phyloP scores from a whole-genome alignment of 1,284 basidiomycete genomes.

The Caloboletus inedulis region DNA sequence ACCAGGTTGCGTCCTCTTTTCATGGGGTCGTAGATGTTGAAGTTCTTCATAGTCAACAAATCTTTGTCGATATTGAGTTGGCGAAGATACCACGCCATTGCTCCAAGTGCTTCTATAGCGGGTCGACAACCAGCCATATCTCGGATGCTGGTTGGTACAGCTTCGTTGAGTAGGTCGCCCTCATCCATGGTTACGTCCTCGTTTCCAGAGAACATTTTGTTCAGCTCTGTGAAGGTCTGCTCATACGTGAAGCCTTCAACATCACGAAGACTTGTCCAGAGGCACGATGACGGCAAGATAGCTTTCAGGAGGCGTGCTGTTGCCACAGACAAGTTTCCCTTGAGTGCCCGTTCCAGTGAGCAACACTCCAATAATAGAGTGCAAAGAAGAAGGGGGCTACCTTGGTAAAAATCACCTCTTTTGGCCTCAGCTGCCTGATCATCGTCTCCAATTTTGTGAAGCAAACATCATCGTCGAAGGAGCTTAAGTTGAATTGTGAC shows the following conservation, averaged over 20 bases:
- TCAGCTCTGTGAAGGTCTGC: slow-evolving; percentile 69
- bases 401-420: slow-evolving; percentile 92
- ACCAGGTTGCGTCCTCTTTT: slow-evolving; percentile 78
- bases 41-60: slow-evolving; percentile 89
- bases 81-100: slow-evolving; percentile 90
- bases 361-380: neutral
- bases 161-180: slow-evolving; percentile 40
- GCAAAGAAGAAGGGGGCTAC: slow-evolving; percentile 37
- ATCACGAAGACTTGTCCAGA: slow-evolving; percentile 84
- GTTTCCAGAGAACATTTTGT: slow-evolving; percentile 59
- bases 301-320: slow-evolving; percentile 81
- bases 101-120: slow-evolving; percentile 82
- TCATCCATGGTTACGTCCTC: slow-evolving; percentile 48
- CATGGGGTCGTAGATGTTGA: slow-evolving; percentile 96
- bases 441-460: slow-evolving; percentile 93
- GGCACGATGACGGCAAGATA: slow-evolving; percentile 72
- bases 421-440: slow-evolving; percentile 88
- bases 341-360: slow-evolving; percentile 5
- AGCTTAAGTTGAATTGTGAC: slow-evolving; percentile 90
- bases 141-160: slow-evolving; percentile 73
- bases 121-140: slow-evolving; percentile 62
- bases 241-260: slow-evolving; percentile 80
- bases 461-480: slow-evolving; percentile 90
- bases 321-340: slow-evolving; percentile 81
- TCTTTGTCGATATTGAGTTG: slow-evolving; percentile 94